Base-by-base conservation (phyloP, 352 stramenopile genomes). In the Thraustochytrium striatum region DNA sequence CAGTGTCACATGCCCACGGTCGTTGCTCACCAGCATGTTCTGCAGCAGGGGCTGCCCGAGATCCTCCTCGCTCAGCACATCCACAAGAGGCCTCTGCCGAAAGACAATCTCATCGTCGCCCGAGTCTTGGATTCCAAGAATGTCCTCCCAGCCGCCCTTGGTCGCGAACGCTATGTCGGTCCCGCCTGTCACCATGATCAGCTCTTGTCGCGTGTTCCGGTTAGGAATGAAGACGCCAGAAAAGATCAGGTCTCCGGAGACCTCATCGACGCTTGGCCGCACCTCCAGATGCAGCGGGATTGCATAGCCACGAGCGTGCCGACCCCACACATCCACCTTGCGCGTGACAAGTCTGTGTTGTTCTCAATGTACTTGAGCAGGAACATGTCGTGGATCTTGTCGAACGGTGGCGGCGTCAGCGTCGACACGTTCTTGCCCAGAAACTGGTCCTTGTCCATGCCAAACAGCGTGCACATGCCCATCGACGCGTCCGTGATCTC, bases 291-390 rank as follows among this genome's bases (percentile, higher is more conserved):
- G 35, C 9, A 50, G 57, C 2, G 50, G 35, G 21, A 79, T 50
- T 13, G 50, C 69, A 53, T 79, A 79, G 35, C 69, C 69, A 9
- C n/a, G 8, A 8, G 69, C n/a, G 47, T 79, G 69, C 21, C 41
- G 0, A 13, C 8, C n/a, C 69, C 69, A 79, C 3, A 79, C 33
- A 21, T 52, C 36, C 21, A 55, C 25, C 7, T 28, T 25, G 2
- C 36, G 25, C 33, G 57, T 35, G 7, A 55, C 2, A 72, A 79
- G 0, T 62, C 30, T n/a, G 69, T 69, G 13, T 62, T 47, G 25
- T n/a, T 52, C 16, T 62, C 30, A 2, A 79, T 21, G 53, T 79
- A 50, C 52, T 30, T 36, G 30, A 30, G 9, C 7, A 79, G 43
- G 19, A 79, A 73, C 5, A 28, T 25, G 35, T 62, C 50, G 55